These are phyloP conservation scores for Russula earlei DNA, from an alignment of 768 basidiomycete species.

Conservation along the genomic window DNA sequence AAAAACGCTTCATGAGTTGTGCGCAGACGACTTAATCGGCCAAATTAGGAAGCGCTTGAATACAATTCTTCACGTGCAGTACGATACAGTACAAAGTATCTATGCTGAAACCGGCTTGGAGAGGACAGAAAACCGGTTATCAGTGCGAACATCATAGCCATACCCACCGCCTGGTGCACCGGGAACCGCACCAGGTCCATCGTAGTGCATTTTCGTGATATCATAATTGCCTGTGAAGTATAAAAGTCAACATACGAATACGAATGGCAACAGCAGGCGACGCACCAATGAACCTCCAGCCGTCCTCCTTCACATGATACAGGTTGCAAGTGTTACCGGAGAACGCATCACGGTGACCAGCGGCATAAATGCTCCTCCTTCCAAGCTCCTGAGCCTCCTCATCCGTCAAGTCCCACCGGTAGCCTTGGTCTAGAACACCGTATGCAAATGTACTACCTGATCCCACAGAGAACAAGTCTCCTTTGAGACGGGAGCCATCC, in stretches of 20 bases:
- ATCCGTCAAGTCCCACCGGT: conserved; percentile 85
- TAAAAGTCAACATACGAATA: conserved; percentile 12
- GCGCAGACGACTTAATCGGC: neutral
- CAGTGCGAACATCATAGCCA: conserved; percentile 68
- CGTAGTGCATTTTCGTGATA: conserved; percentile 82
- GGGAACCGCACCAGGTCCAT: conserved; percentile 63
- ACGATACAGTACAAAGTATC: conserved; percentile 15
- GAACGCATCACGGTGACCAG: conserved; percentile 93
- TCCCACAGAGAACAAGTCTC: conserved; percentile 97
- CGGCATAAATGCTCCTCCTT: conserved; percentile 89
- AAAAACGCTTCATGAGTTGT: conserved; percentile 17
- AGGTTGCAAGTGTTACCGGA: conserved; percentile 95
- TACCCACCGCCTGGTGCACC: conserved; percentile 61
- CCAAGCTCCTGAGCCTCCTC: conserved; percentile 94
- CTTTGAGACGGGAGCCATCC: conserved; percentile 91
- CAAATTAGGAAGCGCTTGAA: conserved; percentile 6
- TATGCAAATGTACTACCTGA: conserved; percentile 99
- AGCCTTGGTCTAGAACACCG: conserved; percentile 94
- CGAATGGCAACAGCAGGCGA: conserved; percentile 11
- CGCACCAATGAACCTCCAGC: conserved; percentile 93
- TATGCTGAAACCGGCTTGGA: conserved; percentile 27
- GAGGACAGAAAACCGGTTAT: conserved; percentile 46
- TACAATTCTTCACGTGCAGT: neutral
- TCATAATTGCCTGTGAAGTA: conserved; percentile 91
- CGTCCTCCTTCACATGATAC: conserved; percentile 89